Evolutionary conservation across 192 early-diverging fungal genomes (phyloP).

Genomic region (Jimgerdemannia flammicorona): DNA sequence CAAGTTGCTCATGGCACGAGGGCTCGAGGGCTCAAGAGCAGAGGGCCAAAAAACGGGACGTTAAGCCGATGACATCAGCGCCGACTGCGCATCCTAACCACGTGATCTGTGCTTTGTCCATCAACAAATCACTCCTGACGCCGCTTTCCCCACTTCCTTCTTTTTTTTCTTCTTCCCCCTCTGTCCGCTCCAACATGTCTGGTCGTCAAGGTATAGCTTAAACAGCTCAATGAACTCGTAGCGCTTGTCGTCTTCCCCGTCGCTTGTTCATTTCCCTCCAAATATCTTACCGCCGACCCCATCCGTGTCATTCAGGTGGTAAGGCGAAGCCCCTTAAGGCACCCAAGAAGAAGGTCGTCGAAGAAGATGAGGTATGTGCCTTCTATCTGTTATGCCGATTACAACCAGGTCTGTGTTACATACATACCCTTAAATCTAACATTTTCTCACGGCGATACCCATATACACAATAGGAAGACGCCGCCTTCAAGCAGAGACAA

Average conservation of each 20-base stretch:
- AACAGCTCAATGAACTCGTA: not conserved
- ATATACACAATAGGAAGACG: constrained; percentile 49
- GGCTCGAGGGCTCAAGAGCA: not conserved
- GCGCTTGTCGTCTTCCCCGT: not conserved
- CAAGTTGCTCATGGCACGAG: not conserved
- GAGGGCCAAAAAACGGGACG: too few species aligned
- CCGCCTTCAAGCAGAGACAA: constrained; percentile 76
- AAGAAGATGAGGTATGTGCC: constrained; percentile 54
- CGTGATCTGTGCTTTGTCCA: too few species aligned
- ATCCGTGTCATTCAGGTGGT: constrained; percentile 48
- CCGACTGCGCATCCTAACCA: too few species aligned
- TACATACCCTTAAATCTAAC: not conserved
- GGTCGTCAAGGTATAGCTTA: constrained; percentile 48
- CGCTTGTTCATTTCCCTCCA: not conserved
- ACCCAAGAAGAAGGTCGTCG: constrained; percentile 64
- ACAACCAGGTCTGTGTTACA: not conserved
- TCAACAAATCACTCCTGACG: too few species aligned
- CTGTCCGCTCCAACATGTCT: constrained; percentile 35
- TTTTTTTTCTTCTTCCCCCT: not conserved
- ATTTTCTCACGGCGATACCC: too few species aligned
- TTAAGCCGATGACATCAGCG: too few species aligned
- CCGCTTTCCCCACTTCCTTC: not conserved
- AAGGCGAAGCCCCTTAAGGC: constrained; percentile 89
- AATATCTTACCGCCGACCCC: not conserved
- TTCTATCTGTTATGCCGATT: not conserved